Conservation (phyloP, 768 basidiomycete species). For the Botryobasidium botryosum region DNA sequence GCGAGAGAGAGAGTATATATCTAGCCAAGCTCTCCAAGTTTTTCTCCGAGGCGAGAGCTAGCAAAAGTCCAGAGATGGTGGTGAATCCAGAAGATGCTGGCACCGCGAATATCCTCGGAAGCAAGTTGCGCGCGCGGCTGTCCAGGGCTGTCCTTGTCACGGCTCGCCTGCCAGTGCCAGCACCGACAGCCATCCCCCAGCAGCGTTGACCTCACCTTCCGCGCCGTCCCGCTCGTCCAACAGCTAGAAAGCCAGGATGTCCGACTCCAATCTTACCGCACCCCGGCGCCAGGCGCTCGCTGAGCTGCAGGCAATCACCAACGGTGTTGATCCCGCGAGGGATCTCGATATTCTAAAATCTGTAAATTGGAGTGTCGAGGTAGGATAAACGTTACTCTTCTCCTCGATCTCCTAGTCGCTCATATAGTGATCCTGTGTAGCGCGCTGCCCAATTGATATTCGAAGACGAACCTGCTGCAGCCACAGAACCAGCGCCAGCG, state of each 20-base stretch:
- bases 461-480: constrained; percentile 16
- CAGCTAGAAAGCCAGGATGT: constrained; percentile 2
- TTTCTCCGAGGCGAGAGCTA: too few species aligned
- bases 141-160: too few species aligned
- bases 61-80: too few species aligned
- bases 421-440: constrained; percentile 18
- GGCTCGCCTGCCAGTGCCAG: too few species aligned
- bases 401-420: neutral
- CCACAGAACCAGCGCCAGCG: neutral
- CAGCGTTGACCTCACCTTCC: too few species aligned
- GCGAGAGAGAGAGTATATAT: too few species aligned
- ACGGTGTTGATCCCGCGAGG: constrained; percentile 42
- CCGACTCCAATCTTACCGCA: constrained; percentile 12
- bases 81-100: too few species aligned
- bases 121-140: too few species aligned
- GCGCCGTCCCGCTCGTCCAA: too few species aligned
- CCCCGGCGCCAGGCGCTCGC: constrained; percentile 15
- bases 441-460: constrained; percentile 46
- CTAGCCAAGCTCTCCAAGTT: too few species aligned
- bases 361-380: constrained; percentile 59
- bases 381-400: constrained; percentile 14
- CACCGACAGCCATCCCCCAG: too few species aligned
- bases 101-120: too few species aligned
- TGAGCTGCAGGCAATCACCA: constrained; percentile 41
- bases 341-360: constrained; percentile 41